phyloP scores from a whole-genome alignment of 148 eudicot species.

The Camellia japonica region DNA sequence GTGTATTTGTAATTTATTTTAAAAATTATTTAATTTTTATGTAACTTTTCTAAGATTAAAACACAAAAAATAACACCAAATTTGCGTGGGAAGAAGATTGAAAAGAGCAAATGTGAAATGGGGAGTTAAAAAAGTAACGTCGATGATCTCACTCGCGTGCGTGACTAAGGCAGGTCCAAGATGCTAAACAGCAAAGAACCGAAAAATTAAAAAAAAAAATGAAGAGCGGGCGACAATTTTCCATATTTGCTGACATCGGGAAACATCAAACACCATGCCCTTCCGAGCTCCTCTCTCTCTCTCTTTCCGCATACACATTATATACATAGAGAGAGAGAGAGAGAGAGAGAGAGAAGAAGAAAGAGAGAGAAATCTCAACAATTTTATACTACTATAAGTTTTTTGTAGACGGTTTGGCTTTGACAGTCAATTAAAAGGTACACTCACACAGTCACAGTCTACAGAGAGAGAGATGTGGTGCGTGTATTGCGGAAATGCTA shows the following conservation, averaged over 20 bases:
- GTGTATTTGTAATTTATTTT: too few species aligned
- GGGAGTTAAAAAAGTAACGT: background rate
- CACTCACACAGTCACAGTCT: background rate
- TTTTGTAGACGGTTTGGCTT: background rate
- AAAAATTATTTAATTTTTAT: too few species aligned
- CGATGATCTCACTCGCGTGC: conserved; percentile 8
- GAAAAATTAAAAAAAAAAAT: background rate
- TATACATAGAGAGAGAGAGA: too few species aligned
- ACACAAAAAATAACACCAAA: too few species aligned
- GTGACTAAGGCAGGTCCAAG: too few species aligned
- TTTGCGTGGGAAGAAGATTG: too few species aligned
- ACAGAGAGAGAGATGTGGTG: background rate
- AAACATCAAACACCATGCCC: background rate
- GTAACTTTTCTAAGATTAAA: too few species aligned
- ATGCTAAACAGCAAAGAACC: too few species aligned
- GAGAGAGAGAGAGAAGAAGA: too few species aligned
- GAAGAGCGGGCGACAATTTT: background rate
- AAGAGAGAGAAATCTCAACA: too few species aligned
- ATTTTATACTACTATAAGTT: background rate
- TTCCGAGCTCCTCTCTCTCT: background rate
- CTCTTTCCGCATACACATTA: too few species aligned
- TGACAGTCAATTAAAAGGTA: background rate
- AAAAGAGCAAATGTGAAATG: too few species aligned
- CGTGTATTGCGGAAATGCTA: background rate
- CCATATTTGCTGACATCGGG: conserved; percentile 9